These are phyloP conservation scores for Solanum raphanifolium DNA, from an alignment of 257 asterid genomes.

Conservation along the genomic window DNA sequence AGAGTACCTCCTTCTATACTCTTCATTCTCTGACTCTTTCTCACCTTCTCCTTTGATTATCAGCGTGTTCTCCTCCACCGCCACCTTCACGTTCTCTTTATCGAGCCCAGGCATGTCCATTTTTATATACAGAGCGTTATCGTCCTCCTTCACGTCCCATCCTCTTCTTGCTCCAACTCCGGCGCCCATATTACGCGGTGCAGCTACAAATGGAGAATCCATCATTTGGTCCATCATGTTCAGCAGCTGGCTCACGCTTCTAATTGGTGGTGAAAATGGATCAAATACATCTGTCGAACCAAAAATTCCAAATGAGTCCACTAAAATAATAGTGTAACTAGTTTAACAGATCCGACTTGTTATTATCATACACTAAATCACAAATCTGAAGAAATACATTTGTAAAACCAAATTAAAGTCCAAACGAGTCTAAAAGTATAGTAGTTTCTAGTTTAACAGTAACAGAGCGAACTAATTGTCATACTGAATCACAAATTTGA, in stretches of 20 bases:
- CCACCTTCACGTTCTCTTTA: slow-evolving; percentile 29
- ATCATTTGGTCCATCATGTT: slow-evolving; percentile 60
- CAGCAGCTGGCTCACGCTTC: slow-evolving; percentile 58
- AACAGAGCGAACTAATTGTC: background rate
- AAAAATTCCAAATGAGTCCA: background rate
- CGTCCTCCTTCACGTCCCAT: slow-evolving; percentile 31
- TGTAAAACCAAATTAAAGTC: background rate
- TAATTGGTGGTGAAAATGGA: slow-evolving; percentile 40
- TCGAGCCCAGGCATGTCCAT: slow-evolving; percentile 46
- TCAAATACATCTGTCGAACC: slow-evolving; percentile 32
- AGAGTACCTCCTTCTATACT: slow-evolving; percentile 16
- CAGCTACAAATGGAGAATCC: slow-evolving; percentile 16
- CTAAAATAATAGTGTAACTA: background rate
- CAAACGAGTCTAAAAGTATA: background rate
- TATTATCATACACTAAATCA: background rate
- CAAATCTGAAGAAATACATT: background rate
- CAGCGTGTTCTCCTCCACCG: slow-evolving; percentile 29
- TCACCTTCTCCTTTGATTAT: slow-evolving; percentile 23
- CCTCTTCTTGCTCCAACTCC: slow-evolving; percentile 8
- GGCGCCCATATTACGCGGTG: background rate
- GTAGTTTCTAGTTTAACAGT: background rate
- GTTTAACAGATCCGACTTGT: background rate
- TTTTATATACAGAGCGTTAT: slow-evolving; percentile 9
- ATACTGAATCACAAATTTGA: background rate
- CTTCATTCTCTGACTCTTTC: slow-evolving; percentile 18